A percentile compares a stretch with the other conserved stretches of the same genome.
Conservation (phyloP, 2,329 filamentous ascomycete genomes). For the Verticillium albo-atrum region DNA sequence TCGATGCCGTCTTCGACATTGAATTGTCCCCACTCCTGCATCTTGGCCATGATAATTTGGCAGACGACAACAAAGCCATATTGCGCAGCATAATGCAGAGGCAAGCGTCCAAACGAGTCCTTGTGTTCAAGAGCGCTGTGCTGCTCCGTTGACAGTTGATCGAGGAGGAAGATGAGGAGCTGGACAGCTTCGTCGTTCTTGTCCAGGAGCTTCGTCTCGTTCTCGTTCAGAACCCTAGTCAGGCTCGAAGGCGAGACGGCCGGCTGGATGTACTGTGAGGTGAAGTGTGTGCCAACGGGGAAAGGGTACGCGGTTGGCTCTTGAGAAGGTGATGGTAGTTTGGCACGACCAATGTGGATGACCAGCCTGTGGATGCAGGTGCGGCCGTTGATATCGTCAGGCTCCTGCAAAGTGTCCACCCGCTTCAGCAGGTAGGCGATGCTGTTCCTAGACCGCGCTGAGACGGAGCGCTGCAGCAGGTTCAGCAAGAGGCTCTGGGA, state of each 20-base stretch:
- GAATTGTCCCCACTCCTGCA: conserved; percentile 87
- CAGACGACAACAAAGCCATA: conserved; percentile 93
- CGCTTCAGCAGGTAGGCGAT: conserved; percentile 67
- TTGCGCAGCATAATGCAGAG: conserved; percentile 90
- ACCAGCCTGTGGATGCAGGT: conserved; percentile 92
- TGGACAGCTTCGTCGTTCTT: conserved; percentile 73
- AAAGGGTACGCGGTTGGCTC: conserved; percentile 46
- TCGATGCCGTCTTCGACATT: conserved; percentile 83
- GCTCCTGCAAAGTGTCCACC: conserved; percentile 71
- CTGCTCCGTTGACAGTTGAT: conserved; percentile 64
- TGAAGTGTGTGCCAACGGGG: conserved; percentile 48
- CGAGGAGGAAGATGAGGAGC: conserved; percentile 59
- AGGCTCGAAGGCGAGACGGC: conserved; percentile 62
- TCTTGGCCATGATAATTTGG: conserved; percentile 78
- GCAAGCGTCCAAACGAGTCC: conserved; percentile 78
- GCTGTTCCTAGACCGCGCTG: conserved; percentile 61
- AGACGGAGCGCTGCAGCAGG: conserved; percentile 72
- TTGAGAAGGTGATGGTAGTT: conserved; percentile 41
- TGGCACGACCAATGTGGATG: conserved; percentile 83
- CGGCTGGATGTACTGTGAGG: conserved; percentile 73
- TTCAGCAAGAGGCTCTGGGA: conserved; percentile 71
- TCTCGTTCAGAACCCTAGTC: conserved; percentile 58
- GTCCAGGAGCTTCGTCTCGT: conserved; percentile 62
- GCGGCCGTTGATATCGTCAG: conserved; percentile 88
- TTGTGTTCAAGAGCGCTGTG: conserved; percentile 60